Conservation (phyloP, 2,329 filamentous ascomycete genomes). For the Davidsoniella eucalypti region DNA sequence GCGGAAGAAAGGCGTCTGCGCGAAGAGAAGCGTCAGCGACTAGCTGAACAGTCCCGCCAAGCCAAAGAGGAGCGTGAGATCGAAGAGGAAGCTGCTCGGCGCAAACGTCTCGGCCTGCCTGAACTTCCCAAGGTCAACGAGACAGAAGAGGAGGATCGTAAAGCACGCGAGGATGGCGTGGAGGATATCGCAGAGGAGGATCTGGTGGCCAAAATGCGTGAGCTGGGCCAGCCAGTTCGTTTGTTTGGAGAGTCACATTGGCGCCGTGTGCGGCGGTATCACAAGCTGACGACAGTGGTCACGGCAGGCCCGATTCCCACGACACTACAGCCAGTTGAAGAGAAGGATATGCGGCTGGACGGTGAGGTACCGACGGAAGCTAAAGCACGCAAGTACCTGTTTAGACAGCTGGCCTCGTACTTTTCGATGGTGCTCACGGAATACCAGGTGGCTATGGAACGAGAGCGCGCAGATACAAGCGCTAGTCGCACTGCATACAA, state of each 20-base stretch:
- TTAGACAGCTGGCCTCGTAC: slow-evolving; percentile 80
- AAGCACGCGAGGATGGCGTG: slow-evolving; percentile 19
- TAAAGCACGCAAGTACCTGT: slow-evolving; percentile 54
- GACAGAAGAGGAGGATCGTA: slow-evolving; percentile 23
- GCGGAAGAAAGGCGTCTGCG: slow-evolving; percentile 49
- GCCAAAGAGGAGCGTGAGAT: slow-evolving; percentile 56
- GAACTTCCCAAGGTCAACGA: slow-evolving; percentile 35
- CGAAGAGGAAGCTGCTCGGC: slow-evolving; percentile 52
- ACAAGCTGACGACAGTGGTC: slow-evolving; percentile 43
- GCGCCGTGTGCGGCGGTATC: slow-evolving; percentile 53
- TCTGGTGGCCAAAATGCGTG: slow-evolving; percentile 50
- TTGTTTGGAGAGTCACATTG: slow-evolving; percentile 72
- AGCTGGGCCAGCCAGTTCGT: slow-evolving; percentile 52
- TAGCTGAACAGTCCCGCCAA: slow-evolving; percentile 65
- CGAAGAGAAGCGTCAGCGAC: slow-evolving; percentile 63
- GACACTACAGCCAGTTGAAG: slow-evolving; percentile 59
- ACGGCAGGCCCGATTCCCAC: slow-evolving; percentile 75
- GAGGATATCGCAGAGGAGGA: slow-evolving; percentile 58
- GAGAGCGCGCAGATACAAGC: slow-evolving; percentile 45
- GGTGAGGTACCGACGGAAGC: slow-evolving; percentile 44
- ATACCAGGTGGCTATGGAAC: slow-evolving; percentile 66
- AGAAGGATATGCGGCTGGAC: slow-evolving; percentile 76
- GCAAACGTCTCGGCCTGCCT: slow-evolving; percentile 66
- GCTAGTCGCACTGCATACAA: slow-evolving; percentile 67
- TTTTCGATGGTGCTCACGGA: slow-evolving; percentile 90